phyloP scores from a whole-genome alignment of 208 protist species.

The Leishmania aethiopica region DNA sequence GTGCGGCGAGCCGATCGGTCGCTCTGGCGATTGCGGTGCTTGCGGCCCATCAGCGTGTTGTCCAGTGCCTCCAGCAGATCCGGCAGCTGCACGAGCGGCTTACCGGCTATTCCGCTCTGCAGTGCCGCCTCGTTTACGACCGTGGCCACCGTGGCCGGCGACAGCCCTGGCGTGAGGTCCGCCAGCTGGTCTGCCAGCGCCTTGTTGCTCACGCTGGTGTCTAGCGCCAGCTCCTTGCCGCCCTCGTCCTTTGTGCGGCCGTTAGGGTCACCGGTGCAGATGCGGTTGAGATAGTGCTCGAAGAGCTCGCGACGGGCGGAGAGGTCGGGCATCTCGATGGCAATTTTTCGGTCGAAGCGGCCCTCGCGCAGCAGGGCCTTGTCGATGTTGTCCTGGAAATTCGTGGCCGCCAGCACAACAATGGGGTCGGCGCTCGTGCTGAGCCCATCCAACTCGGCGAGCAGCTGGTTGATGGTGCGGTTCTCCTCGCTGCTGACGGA shows the following conservation, averaged over 20 bases:
- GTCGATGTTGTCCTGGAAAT: constrained; percentile 97
- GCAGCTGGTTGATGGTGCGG: constrained; percentile 96
- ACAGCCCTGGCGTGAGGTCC: constrained; percentile 88
- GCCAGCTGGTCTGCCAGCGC: constrained; percentile 52
- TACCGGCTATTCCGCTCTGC: constrained; percentile 80
- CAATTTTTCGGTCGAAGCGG: constrained; percentile 90
- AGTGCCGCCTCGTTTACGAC: constrained; percentile 97
- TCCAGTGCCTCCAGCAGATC: constrained; percentile 80
- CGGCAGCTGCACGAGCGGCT: constrained; percentile 73
- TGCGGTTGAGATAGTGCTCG: constrained; percentile 74
- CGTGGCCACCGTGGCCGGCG: constrained; percentile 96
- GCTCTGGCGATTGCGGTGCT: constrained; percentile 83
- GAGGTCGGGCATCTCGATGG: constrained; percentile 88
- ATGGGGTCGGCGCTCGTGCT: constrained; percentile 85
- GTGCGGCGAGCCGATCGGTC: constrained; percentile 57
- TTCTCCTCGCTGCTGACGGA: constrained; percentile 93
- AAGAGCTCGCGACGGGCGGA: constrained; percentile 84
- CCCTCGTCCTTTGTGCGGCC: constrained; percentile 65
- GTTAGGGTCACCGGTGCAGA: constrained; percentile 82
- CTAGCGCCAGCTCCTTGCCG: constrained; percentile 51
- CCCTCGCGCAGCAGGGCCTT: constrained; percentile 89
- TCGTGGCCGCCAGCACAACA: constrained; percentile 97
- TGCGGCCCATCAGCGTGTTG: constrained; percentile 82
- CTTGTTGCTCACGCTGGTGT: constrained; percentile 64
- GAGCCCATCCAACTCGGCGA: constrained; percentile 96